Evolutionary conservation across 192 early-diverging fungal genomes (phyloP).

Genomic region (Dissophora ornata): DNA sequence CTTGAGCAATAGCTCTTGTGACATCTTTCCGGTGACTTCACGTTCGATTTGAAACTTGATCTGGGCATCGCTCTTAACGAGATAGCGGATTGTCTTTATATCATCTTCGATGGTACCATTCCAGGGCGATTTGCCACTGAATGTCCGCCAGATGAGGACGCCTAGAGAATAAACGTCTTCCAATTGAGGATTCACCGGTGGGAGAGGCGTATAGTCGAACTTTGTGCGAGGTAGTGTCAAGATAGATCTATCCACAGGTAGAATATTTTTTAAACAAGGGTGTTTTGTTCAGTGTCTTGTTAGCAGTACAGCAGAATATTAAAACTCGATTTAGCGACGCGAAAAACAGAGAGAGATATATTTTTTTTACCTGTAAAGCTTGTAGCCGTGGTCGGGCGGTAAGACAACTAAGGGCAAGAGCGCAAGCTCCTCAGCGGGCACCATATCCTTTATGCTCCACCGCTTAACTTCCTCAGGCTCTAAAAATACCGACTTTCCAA

Average conservation of each 20-base stretch:
- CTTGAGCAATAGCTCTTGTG: constrained; percentile 57
- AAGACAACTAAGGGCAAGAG: constrained; percentile 60
- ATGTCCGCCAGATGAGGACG: constrained; percentile 70
- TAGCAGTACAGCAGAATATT: no score
- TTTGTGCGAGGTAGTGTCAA: constrained; percentile 63
- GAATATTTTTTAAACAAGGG: neutral
- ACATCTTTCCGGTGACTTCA: constrained; percentile 55
- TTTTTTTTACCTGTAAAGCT: constrained; percentile 57
- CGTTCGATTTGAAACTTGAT: constrained; percentile 61
- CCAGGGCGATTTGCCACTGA: constrained; percentile 72
- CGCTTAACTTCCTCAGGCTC: constrained; percentile 56
- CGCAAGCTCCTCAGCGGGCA: constrained; percentile 58
- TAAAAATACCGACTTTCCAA: constrained; percentile 70
- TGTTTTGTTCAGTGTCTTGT: no score
- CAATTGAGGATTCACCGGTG: constrained; percentile 59
- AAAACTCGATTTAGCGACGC: no score
- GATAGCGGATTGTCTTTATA: constrained; percentile 61
- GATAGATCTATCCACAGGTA: constrained; percentile 55
- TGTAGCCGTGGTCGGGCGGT: constrained; percentile 69
- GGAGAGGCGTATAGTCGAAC: constrained; percentile 55
- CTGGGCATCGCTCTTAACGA: constrained; percentile 60
- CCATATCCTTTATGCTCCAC: constrained; percentile 40
- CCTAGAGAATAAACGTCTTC: constrained; percentile 69
- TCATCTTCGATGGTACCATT: constrained; percentile 69
- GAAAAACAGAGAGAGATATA: no score